Percentiles rank a stretch among this genome's conserved stretches.
phyloP scores from a whole-genome alignment of 305 asterid species.

The Solanum hybrid region DNA sequence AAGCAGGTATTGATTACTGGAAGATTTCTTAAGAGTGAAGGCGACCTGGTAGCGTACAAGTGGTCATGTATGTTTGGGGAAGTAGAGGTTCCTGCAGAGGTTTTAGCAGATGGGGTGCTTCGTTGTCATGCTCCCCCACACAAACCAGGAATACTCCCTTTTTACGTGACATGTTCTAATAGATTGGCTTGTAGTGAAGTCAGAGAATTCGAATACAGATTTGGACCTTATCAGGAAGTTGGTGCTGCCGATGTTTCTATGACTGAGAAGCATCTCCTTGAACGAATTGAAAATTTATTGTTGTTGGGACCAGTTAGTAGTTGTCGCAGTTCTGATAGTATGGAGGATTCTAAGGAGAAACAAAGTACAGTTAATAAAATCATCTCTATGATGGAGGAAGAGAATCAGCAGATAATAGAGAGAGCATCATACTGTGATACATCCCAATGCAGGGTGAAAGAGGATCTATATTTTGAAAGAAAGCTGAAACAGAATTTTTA shows the following conservation, averaged over 20 bases:
- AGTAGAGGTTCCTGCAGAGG: constrained; percentile 76
- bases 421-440: constrained; percentile 21
- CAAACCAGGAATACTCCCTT: constrained; percentile 66
- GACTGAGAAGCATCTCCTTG: constrained; percentile 39
- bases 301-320: constrained; percentile 24
- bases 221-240: constrained; percentile 25
- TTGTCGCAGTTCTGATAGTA: constrained; percentile 25
- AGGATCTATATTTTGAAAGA: constrained; percentile 43
- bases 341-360: constrained; percentile 22
- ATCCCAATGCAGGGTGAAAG: constrained; percentile 26
- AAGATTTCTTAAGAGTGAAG: constrained; percentile 48
- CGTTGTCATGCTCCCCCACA: constrained; percentile 70
- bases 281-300: constrained; percentile 55
- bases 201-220: constrained; percentile 74
- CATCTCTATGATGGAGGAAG: constrained; percentile 49
- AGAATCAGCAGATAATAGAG: constrained; percentile 32
- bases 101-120: constrained; percentile 62
- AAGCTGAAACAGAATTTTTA: constrained; percentile 54
- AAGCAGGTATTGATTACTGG: constrained; percentile 67
- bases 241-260: constrained; percentile 30
- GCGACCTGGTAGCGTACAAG: constrained; percentile 40
- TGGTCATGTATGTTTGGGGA: constrained; percentile 96
- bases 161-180: constrained; percentile 76
- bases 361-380: constrained; percentile 34
- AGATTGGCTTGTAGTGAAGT: constrained; percentile 89